phyloP scores from a whole-genome alignment of 805 yeast species.

The Candida andamanensis region DNA sequence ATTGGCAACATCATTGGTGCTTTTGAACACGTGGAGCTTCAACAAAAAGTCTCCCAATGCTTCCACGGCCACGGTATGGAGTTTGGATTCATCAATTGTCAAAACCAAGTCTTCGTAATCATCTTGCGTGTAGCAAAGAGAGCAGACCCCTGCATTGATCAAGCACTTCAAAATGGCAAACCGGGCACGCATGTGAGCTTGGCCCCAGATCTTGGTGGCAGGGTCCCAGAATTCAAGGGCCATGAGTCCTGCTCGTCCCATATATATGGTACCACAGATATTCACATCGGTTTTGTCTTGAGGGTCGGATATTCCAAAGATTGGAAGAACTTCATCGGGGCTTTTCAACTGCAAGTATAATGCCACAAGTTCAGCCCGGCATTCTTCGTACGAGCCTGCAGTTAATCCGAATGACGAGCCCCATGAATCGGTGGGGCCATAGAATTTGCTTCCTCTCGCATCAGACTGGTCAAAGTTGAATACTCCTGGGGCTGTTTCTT shows the following conservation, averaged over 20 bases:
- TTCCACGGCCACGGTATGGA: slow-evolving; percentile 63
- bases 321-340: slow-evolving; percentile 52
- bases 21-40: slow-evolving; percentile 73
- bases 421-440: slow-evolving; percentile 85
- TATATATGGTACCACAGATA: slow-evolving; percentile 64
- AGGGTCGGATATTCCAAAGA: slow-evolving; percentile 60
- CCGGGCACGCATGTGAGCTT: slow-evolving; percentile 92
- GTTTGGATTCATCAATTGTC: slow-evolving; percentile 54
- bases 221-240: slow-evolving; percentile 91
- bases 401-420: slow-evolving; percentile 76
- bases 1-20: slow-evolving; percentile 63
- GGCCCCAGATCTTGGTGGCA: slow-evolving; percentile 78
- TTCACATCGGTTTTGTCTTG: slow-evolving; percentile 61
- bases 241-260: slow-evolving; percentile 84
- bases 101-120: slow-evolving; percentile 57
- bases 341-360: slow-evolving; percentile 70
- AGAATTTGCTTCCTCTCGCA: slow-evolving; percentile 62
- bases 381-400: slow-evolving; percentile 88
- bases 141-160: slow-evolving; percentile 61
- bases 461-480: slow-evolving; percentile 66
- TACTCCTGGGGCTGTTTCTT: slow-evolving; percentile 48
- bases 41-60: slow-evolving; percentile 68
- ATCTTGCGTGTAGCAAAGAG: slow-evolving; percentile 43
- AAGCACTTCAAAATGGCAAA: slow-evolving; percentile 77
- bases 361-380: slow-evolving; percentile 89